Conservation (phyloP, 2,329 filamentous ascomycete species). For the Xylariaceae sp. region DNA sequence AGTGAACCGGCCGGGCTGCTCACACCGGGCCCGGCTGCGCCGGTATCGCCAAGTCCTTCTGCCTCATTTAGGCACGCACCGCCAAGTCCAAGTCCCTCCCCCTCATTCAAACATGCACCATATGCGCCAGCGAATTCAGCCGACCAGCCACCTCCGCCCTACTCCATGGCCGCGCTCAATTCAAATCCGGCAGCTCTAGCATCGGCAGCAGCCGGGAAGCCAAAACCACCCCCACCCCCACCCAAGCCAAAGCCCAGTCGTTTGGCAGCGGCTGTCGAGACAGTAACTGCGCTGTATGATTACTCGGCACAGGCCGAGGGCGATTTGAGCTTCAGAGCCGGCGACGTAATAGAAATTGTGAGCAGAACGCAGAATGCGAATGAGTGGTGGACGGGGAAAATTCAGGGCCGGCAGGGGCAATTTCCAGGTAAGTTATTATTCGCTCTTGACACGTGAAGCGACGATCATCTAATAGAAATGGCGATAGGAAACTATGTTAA, state of each 20-base stretch:
- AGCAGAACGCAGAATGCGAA: conserved; percentile 82
- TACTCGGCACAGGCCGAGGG: conserved; percentile 94
- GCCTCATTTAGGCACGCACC: conserved; percentile 31
- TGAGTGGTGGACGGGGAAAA: conserved; percentile 91
- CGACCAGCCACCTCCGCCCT: conserved; percentile 65
- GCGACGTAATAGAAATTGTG: conserved; percentile 86
- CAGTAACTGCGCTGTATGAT: conserved; percentile 86
- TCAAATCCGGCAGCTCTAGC: conserved; percentile 34
- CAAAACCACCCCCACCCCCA: conserved; percentile 64
- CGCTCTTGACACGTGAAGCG: background rate
- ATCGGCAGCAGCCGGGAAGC: conserved; percentile 54
- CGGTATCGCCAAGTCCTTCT: conserved; percentile 24
- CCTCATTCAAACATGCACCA: conserved; percentile 31
- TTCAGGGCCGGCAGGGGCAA: conserved; percentile 77
- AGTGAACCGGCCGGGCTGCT: conserved; percentile 39
- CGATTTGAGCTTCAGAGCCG: conserved; percentile 82
- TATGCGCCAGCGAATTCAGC: conserved; percentile 38
- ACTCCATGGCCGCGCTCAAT: conserved; percentile 46
- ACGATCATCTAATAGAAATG: conserved; percentile 23
- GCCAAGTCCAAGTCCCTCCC: conserved; percentile 23
- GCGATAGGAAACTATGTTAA: conserved; percentile 47
- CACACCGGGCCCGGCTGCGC: conserved; percentile 39
- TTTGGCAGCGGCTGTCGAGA: conserved; percentile 65
- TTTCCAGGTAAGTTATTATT: conserved; percentile 70
- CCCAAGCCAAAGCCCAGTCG: conserved; percentile 67